Conservation (phyloP, 2,329 filamentous ascomycete genomes). For the Nigrospora oryzae region DNA sequence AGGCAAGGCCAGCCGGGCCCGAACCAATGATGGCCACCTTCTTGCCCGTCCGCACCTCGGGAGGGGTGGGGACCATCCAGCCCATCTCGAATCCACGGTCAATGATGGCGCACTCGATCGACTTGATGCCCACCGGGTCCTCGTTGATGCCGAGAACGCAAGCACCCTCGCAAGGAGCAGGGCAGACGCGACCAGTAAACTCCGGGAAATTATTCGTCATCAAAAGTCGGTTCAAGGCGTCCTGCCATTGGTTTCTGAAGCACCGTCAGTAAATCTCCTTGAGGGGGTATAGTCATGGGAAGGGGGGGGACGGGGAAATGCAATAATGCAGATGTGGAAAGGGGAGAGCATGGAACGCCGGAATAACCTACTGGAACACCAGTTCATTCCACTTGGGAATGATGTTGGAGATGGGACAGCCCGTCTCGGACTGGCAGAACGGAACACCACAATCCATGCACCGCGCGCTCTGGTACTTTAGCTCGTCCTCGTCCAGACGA, state of each 20-base stretch:
- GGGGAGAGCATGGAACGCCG: too few species aligned
- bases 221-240: slow-evolving; percentile 81
- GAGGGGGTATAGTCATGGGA: too few species aligned
- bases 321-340: too few species aligned
- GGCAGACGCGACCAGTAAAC: slow-evolving; percentile 94
- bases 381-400: slow-evolving; percentile 96
- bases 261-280: too few species aligned
- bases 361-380: too few species aligned
- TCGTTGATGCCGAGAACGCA: slow-evolving; percentile 96
- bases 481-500: slow-evolving; percentile 84
- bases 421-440: slow-evolving; percentile 94
- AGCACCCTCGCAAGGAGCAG: slow-evolving; percentile 91
- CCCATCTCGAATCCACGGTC: slow-evolving; percentile 96
- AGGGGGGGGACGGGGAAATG: too few species aligned
- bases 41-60: slow-evolving; percentile 77
- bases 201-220: slow-evolving; percentile 99
- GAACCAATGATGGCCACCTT: slow-evolving; percentile 84
- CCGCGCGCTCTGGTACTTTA: slow-evolving; percentile 92
- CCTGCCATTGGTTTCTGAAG: slow-evolving; percentile 71
- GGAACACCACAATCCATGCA: slow-evolving; percentile 99
- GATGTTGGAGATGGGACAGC: slow-evolving; percentile 94
- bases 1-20: slow-evolving; percentile 82
- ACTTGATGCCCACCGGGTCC: slow-evolving; percentile 96
- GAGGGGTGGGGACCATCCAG: slow-evolving; percentile 85
- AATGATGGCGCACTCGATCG: slow-evolving; percentile 95